A percentile compares a stretch with the other conserved stretches of the same genome.
These are phyloP conservation scores for Pseudophaeomoniella oleicola DNA, from an alignment of 2,329 filamentous ascomycete species.

Conservation along the genomic window DNA sequence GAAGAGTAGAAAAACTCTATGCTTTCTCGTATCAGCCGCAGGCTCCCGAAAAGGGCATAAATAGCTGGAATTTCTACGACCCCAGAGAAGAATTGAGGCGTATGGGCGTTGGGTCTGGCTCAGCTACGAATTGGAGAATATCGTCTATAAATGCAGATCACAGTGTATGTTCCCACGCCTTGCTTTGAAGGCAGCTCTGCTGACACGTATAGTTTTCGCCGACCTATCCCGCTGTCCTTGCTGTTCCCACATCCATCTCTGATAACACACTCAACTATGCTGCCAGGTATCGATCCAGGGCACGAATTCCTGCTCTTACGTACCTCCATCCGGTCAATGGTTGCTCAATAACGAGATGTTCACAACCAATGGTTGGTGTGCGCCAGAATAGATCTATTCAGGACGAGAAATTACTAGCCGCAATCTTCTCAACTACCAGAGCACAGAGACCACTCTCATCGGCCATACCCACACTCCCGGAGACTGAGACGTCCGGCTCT, in stretches of 20 bases:
- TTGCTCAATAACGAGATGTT: conserved; percentile 89
- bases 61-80: conserved; percentile 78
- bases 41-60: conserved; percentile 51
- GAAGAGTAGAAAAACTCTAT: conserved; percentile 74
- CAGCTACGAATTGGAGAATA: conserved; percentile 69
- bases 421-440: conserved; percentile 72
- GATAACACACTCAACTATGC: conserved; percentile 95
- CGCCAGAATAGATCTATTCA: conserved; percentile 82
- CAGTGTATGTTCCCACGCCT: conserved; percentile 25
- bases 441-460: conserved; percentile 25
- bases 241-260: conserved; percentile 80
- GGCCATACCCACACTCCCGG: conserved; percentile 21
- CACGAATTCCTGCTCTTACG: conserved; percentile 74
- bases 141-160: conserved; percentile 85
- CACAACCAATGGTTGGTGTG: conserved; percentile 79
- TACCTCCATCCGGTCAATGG: conserved; percentile 97
- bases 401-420: conserved; percentile 83
- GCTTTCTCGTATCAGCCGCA: conserved; percentile 75
- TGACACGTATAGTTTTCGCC: conserved; percentile 53
- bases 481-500: conserved; percentile 26
- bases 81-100: conserved; percentile 71
- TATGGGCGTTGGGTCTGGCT: conserved; percentile 60
- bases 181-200: conserved; percentile 1
- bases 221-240: conserved; percentile 76
- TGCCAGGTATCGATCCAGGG: conserved; percentile 72